Evolutionary conservation across 2,329 filamentous ascomycete species (phyloP).

Genomic region (Pyrenophora tritici-repentis): DNA sequence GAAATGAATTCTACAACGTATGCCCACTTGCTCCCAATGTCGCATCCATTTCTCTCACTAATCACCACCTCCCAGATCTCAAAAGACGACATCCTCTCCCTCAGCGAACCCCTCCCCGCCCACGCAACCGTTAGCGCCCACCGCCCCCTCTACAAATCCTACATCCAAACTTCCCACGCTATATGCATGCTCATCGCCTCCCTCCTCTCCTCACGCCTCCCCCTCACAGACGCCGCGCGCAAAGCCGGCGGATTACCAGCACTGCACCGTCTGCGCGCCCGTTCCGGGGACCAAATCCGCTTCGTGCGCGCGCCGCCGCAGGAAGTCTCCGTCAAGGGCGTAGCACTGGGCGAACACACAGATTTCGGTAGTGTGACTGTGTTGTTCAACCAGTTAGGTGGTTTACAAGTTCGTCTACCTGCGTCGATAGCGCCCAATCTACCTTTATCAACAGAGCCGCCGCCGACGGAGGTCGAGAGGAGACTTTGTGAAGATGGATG

Average conservation of each 20-base stretch:
- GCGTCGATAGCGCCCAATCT: constrained; percentile 23
- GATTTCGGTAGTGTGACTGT: constrained; percentile 63
- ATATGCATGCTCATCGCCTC: constrained; percentile 53
- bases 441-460: background rate
- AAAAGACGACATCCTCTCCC: constrained; percentile 58
- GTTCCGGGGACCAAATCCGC: constrained; percentile 60
- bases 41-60: background rate
- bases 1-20: constrained; percentile 62
- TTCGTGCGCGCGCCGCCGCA: constrained; percentile 58
- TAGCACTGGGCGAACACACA: constrained; percentile 59
- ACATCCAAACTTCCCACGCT: constrained; percentile 52
- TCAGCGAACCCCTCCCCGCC: constrained; percentile 48
- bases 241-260: constrained; percentile 49
- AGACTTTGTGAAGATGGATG: constrained; percentile 46
- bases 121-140: constrained; percentile 50
- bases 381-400: constrained; percentile 62
- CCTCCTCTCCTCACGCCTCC: constrained; percentile 53
- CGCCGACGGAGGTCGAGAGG: constrained; percentile 9
- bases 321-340: constrained; percentile 48
- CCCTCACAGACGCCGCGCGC: constrained; percentile 29
- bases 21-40: constrained; percentile 5
- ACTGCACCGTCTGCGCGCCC: constrained; percentile 52
- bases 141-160: constrained; percentile 49
- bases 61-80: constrained; percentile 51
- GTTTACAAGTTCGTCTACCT: constrained; percentile 58